Evolutionary conservation across 2,329 filamentous ascomycete species (phyloP), one percentile per base, ranked within the genome.

Genomic region (Ophiostoma sp.): DNA sequence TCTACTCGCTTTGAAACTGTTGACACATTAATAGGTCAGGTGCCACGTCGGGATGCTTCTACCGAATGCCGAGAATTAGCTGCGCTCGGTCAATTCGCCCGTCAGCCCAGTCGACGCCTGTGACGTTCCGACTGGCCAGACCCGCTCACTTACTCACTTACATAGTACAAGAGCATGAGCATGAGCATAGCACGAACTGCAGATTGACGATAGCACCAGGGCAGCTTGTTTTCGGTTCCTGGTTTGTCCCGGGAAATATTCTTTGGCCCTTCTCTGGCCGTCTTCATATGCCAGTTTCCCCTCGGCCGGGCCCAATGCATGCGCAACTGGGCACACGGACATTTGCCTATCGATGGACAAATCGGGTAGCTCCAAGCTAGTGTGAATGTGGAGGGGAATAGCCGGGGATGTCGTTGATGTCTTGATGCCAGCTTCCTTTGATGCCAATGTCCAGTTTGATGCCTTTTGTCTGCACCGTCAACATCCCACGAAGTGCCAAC

Each of bases 211-310:
- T 57, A 11, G n/a, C 8, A 31, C 4, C 10, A 60, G 15, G 7
- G 23, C 27, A 62, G 27, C 20, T 35, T n/a, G 17, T 62, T 62
- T 35, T 62, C 57, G 27, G 52, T n/a, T 64, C 60, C 10, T 39
- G 60, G 62, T 4, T 64, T 60, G 69, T 73, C 72, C 75, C 74
- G 75, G 75, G 71, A 75, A 75, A 76, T 75, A 71, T 71, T 76
- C 75, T 76, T 76, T 67, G 60, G 15, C 10, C 13, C 57, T 13
- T n/a, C 35, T 39, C 35, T 41, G 39, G 27, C 39, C 44, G 20
- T 7, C 7, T 48, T 17, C 60, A 64, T 39, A 23, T 39, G 35
- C 33, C 35, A 39, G 62, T 72, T 75, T 75, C 75, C 76, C 72
- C 75, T 76, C 75, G 76, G 74, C 76, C 76, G 75, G 75, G 33